phyloP scores from a whole-genome alignment of 306 rosid species.

The Oxytropis ochrocephala region DNA sequence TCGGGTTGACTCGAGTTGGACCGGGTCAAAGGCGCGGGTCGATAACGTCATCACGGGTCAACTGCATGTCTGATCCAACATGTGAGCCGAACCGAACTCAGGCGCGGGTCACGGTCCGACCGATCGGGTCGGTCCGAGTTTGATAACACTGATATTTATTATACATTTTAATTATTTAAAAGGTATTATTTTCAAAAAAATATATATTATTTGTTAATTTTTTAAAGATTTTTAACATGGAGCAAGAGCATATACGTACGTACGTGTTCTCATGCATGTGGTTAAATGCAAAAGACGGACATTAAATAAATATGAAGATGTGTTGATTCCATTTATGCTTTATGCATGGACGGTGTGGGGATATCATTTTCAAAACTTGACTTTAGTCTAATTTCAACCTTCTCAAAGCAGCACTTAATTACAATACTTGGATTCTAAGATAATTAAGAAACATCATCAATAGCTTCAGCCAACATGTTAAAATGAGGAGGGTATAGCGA shows the following conservation, averaged over 20 bases:
- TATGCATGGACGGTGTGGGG: conserved; percentile 19
- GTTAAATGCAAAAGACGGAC: not conserved
- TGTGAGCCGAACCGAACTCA: too few relatives aligned
- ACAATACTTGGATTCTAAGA: conserved; percentile 20
- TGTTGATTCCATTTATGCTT: not conserved
- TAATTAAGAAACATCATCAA: conserved; percentile 1
- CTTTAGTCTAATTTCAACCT: conserved; percentile 2
- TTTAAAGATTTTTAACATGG: too few relatives aligned
- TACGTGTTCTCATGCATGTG: not conserved
- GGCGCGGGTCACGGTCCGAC: too few relatives aligned
- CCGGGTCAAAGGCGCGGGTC: too few relatives aligned
- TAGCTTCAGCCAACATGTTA: too few relatives aligned
- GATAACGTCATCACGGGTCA: too few relatives aligned
- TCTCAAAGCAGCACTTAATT: not conserved
- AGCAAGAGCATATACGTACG: too few relatives aligned
- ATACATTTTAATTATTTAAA: not conserved
- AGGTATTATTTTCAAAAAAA: not conserved
- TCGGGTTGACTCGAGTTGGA: too few relatives aligned
- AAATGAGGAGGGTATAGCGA: too few relatives aligned
- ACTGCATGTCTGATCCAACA: too few relatives aligned
- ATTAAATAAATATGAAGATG: not conserved
- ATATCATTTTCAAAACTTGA: conserved; percentile 17
- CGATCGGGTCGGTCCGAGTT: too few relatives aligned
- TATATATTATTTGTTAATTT: too few relatives aligned
- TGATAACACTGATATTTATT: not conserved